Evolutionary conservation across 1,284 basidiomycete genomes (phyloP), one percentile per base, ranked within the genome.

Genomic region (Ceratobasidium sp.): DNA sequence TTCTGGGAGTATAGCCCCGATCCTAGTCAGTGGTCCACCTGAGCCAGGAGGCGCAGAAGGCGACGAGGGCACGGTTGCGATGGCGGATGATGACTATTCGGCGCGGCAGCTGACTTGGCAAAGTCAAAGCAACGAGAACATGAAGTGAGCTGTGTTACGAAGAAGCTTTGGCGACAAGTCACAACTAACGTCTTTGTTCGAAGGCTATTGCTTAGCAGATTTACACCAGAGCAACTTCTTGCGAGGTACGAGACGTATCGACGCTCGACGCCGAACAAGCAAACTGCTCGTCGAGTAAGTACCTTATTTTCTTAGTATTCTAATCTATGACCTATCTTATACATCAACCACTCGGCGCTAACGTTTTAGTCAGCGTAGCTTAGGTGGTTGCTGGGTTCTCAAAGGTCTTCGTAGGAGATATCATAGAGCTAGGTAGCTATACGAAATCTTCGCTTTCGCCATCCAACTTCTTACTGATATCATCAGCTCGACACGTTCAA

Each of bases 361-460:
- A 78, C 93, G 94, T 94, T 5, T 95, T 94, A 3, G 91, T 93
- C 80, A 93, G 94, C 17, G 93, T 97, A 0, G 92, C 95, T 0
- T 94, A 96, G 82, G 91, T 96, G 46, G 92, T 96, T 0, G 93
- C 95, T 9, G 96, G 96, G 82, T 94, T 97, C 77, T 90, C 90
- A 23, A 97, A 97, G 83, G 94, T 97, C 1, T 97, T 97, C 81
- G 94, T 97, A 10, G 96, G 96, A 1, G 96, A 97, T 84, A 94
- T 97, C 5, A 90, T 96, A 26, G 95, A 97, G 84, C 93, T 93
- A 86, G 94, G 94, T 94, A 76, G 86, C 82, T 10, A 17, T 7
- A 65, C n/a, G 5, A 13, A 23, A 23, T 57, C 38, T 42, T 10
- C 3, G 26, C 23, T 26, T 48, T 62, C 44, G 23, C 13, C 23